Evolutionary conservation across 2,329 filamentous ascomycete genomes (phyloP), one percentile per base, ranked within the genome.

Genomic region (Trichoderma pleuroti): DNA sequence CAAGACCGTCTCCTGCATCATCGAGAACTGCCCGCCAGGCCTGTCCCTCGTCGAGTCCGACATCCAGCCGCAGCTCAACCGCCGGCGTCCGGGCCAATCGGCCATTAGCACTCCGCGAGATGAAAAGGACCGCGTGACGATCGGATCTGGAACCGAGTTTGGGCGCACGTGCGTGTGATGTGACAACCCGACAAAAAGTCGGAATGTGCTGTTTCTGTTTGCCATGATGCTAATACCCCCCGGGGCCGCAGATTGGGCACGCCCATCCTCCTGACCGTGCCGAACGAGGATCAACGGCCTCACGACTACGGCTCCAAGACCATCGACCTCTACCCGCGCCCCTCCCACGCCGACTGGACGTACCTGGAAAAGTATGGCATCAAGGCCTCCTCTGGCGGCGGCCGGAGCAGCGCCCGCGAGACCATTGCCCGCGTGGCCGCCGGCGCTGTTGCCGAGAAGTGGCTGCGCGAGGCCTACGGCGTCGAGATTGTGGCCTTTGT

Each of bases 351-450:
- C 72, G 95, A 98, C 83, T 98, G 92, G 89, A 98, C 96, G 72
- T 98, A 98, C 83, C 86, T 97, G 72, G 93, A 97, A 81, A 98
- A 98, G 84, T 99, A 99, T 81, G 95, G 95, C 70, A 90, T 97
- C 76, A 97, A 97, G 85, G 94, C 96, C 46, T 93, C 90, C 80
- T 94, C 91, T 72, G 95, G 96, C 71, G 95, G 96, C 76, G 95
- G 96, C 68, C 88, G 96, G 73, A 94, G 92, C 80, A 94, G 91
- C 80, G 96, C 96, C n/a, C 87, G 95, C 74, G 95, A 98, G 86
- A 98, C 95, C 12, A 97, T 98, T 78, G 93, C 92, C 73, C 89
- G 95, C 75, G 95, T 98, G 26, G 94, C 95, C 64, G 94, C 94
- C 24, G 94, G 94, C 71, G 92, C 94, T 56, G 93, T 98, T 76